Evolutionary conservation across 495 filamentous ascomycete species (phyloP), one percentile per base, ranked within the genome.

Genomic region (Penicillium cataractarum): DNA sequence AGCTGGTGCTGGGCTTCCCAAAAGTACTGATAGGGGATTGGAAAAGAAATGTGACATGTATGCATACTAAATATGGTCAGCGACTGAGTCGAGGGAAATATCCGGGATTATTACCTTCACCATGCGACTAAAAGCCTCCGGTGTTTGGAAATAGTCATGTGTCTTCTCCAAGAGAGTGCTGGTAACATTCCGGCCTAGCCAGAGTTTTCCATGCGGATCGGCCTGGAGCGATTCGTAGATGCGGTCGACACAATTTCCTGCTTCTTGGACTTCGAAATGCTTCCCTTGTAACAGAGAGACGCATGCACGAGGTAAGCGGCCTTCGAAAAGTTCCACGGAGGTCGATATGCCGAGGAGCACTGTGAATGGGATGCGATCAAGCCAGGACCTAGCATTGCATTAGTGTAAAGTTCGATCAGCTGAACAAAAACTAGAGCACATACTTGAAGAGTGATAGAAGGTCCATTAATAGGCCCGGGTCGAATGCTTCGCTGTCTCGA

Each of bases 1-100:
- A 6, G 55, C 53, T 24, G 57, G 50, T 24, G 87, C 52, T 0
- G 83, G 60, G 2, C 80, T 64, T 51, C 68, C 68, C 7, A 83
- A 79, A 37, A 96, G 78, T 19, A 92, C 76, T 46, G 90, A 90
- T n/a, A 97, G 76, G 0, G 91, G 86, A 72, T 98, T 97, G 42
- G 91, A 91, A 70, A 94, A 98, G 72, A 96, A 97, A 73, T 97
- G 92, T 31, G 89, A 92, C 94, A 99, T 97, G 65, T 95, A 94
- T 15, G 88, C 86, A 76, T 97, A 97, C 90, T 96, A 63, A 13
- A 54, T 6, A 52, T 10, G 21, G 24, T 72, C 61, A 71, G 65
- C 49, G 42, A 66, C 8, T 17, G 17, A 2, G 17, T 17, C 22
- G 0, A 7, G 9, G n/a, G 22, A 26, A 35, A 7, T 15, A 48